Conservation (phyloP, 1,139 yeast genomes). For the Magnusiomyces fungicola region DNA sequence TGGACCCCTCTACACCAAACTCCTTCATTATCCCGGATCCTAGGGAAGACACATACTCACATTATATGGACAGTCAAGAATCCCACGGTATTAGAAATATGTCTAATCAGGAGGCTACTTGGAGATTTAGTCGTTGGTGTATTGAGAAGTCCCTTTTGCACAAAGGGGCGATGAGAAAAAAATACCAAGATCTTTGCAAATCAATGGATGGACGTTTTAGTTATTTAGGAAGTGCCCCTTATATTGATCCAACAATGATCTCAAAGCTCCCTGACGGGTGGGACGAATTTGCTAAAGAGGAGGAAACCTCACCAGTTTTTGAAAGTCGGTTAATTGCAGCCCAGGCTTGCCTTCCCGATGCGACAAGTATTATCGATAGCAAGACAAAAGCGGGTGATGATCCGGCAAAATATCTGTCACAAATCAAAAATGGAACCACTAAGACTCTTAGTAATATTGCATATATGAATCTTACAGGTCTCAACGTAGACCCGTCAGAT, state of each 20-base stretch:
- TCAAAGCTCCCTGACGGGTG: neutral
- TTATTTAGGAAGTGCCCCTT: neutral
- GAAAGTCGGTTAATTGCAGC: slow-evolving; percentile 1
- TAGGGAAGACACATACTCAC: no score
- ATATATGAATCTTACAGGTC: no score
- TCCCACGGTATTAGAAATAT: neutral
- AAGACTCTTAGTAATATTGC: no score
- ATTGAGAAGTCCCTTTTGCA: neutral
- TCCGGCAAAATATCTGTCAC: no score
- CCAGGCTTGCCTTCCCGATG: neutral
- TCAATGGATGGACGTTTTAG: slow-evolving; percentile 1
- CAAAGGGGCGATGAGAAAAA: neutral
- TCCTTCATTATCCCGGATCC: no score
- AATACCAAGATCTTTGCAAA: neutral
- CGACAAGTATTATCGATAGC: neutral
- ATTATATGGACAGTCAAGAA: no score
- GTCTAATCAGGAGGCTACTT: neutral
- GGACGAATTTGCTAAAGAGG: slow-evolving; percentile 6
- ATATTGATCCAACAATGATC: neutral
- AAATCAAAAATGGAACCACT: no score
- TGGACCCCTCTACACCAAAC: no score
- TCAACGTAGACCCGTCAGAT: no score
- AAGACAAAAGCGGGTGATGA: no score
- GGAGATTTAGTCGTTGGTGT: slow-evolving; percentile 3
- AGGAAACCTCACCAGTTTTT: slow-evolving; percentile 5